Base-by-base conservation (phyloP, 441 rosid genomes). In the Croton laevigatus region DNA sequence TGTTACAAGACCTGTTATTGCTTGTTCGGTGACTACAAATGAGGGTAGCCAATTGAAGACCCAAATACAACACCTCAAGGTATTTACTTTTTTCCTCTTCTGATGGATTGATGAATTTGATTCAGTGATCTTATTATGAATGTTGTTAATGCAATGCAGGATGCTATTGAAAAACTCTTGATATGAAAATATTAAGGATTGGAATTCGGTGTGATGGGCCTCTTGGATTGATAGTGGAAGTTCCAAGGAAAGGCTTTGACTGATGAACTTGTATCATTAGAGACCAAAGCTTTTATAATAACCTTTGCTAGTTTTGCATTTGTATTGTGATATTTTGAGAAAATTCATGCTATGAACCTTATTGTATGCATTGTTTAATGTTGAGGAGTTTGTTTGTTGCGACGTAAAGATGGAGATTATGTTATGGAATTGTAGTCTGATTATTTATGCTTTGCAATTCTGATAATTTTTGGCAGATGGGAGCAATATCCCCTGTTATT, bases 81-180 rank as follows among this genome's bases (percentile, higher is more conserved):
- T 85, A 80, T 45, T 34, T 59, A 3, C 22, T 34, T 59, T n/a
- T 13, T 34, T 7, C 54, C 32, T 10, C 62, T 4, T 58, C 5
- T n/a, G 6, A 3, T 42, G 32, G 14, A 9, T 63, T 59, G 34
- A 0, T 64, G 52, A 16, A 19, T 58, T 66, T 5, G 13, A 22
- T 67, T 12, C 14, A 20, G 37, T 11, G 19, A 55, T 68, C 51
- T 68, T 3, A 58, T 22, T 36, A n/a, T 55, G 53, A 44, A 7
- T 38, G 6, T 40, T 40, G 6, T 40, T 40, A 20, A 32, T 68
- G 20, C 5, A 73, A 45, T 82, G 85, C 86, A 93, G 97, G 94
- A 90, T 82, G 98, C 98, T 14, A 94, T 94, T 65, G 99, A 94
- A 81, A 94, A 90, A 89, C 93, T 94, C 16, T 82, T 92, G 68